Evolutionary conservation across 1,284 basidiomycete genomes (phyloP), one percentile per base, ranked within the genome.

Genomic region (Ustilago nuda): DNA sequence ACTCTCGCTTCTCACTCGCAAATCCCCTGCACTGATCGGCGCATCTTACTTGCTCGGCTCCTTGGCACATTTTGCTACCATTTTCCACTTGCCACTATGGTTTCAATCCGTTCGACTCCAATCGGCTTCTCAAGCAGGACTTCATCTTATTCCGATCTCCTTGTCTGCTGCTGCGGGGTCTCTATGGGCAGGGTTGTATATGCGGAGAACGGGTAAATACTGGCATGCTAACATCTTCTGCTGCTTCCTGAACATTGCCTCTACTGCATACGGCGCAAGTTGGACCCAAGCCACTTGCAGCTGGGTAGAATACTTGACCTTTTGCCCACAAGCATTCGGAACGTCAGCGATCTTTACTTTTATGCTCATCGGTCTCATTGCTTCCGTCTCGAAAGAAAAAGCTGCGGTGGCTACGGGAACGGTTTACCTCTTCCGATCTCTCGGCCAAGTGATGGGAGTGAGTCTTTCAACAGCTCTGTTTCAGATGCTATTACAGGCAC

Each of bases 361-460:
- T 0, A 91, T 91, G 87, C 87, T 93, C 11, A 92, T 92, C 92
- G 82, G 69, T 50, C 79, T 76, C 32, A 81, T 84, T 57, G 69
- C 80, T 33, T 56, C 56, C n/a, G 75, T 78, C 6, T 66, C 53
- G n/a, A 68, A 62, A 41, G 61, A 50, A 36, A 51, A 78, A 13
- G 90, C 93, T 87, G 93, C 93, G 7, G 90, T 93, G 1, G 92
- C 92, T 0, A 94, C 92, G 7, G 93, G 92, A 0, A 93, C 94
- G 75, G 90, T 89, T 32, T 92, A 93, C 79, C 87, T 94, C 27
- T 92, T 93, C 85, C 89, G 93, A 30, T 84, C 76, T 51, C 60
- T 78, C 90, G 93, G 92, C 19, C 93, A 94, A 88, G 93, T 94
- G 5, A 89, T 90, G 15, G 93, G 93, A 4, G 92, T 95, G 2